Base-by-base conservation (phyloP, 2,329 filamentous ascomycete genomes). In the Aspergillus awamori region DNA sequence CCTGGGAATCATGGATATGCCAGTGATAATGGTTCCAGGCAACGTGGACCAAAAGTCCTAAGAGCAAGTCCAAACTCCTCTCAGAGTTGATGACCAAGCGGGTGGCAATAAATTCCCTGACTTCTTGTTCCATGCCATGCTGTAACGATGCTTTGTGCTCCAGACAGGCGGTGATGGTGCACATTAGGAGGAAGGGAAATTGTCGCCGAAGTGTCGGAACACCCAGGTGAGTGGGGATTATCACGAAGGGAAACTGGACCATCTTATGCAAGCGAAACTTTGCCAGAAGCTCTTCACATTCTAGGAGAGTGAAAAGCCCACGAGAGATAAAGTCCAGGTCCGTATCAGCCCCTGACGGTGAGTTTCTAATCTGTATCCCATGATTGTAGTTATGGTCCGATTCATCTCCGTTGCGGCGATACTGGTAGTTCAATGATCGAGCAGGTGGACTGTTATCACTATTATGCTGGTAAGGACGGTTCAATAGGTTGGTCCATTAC, bases 1-100 rank as follows among this genome's bases (percentile, higher is more conserved):
- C 47, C n/a, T 53, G 57, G 20, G 60, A 49, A 30, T 57, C 38
- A 17, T 38, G 52, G 3, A 51, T 58, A 28, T 39, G 24, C 51
- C 52, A 63, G 22, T 58, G 58, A 13, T 63, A 59, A 10, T 59
- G 59, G 15, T 55, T 47, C 59, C 61, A 63, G 2, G 59, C 59
- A 11, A 41, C 45, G 28, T 63, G 59, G 4, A 63, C 56, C n/a
- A 61, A 52, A 8, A 63, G 54, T 1, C 59, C 61, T n/a, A 39
- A 33, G 8, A 62, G 30, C 7, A 62, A 24, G 15, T 62, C 60
- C 57, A 60, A 60, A 28, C 48, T 62, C 17, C 60, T 47, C 30
- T 62, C 60, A 10, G 28, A 7, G 5, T 45, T 41, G 17, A 54
- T 51, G 13, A 62, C 15, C 11, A 62, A 8, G 15, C 53, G 53